phyloP scores from a whole-genome alignment of 345 rosid species.

The Kernera saxatilis region DNA sequence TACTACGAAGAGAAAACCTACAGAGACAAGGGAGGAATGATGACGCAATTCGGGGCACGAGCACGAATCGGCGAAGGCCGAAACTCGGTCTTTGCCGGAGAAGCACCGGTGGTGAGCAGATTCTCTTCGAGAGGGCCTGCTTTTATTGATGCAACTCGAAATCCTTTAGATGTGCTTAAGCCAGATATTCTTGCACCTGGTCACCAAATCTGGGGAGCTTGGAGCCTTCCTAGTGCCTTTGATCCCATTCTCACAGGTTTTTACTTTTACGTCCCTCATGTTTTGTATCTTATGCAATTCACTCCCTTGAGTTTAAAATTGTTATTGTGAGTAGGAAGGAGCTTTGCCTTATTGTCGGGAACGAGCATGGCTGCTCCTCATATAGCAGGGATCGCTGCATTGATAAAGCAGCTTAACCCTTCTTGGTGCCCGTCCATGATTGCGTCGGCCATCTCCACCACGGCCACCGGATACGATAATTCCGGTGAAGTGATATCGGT shows the following conservation, averaged over 20 bases:
- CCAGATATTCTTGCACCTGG: slow-evolving; percentile 91
- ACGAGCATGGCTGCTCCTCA: slow-evolving; percentile 96
- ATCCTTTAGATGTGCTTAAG: slow-evolving; percentile 60
- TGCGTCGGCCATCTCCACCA: slow-evolving; percentile 72
- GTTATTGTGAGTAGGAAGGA: slow-evolving; percentile 37
- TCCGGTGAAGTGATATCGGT: slow-evolving; percentile 51
- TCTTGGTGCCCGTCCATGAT: slow-evolving; percentile 83
- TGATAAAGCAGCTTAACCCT: slow-evolving; percentile 64
- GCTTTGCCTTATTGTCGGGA: slow-evolving; percentile 72
- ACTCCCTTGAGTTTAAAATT: neutral
- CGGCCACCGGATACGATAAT: slow-evolving; percentile 48
- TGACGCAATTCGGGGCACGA: slow-evolving; percentile 37
- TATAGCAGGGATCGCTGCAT: slow-evolving; percentile 59
- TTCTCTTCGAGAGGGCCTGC: slow-evolving; percentile 86
- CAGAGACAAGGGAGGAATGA: slow-evolving; percentile 39
- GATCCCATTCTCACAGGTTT: slow-evolving; percentile 54
- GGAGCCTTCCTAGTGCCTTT: slow-evolving; percentile 72
- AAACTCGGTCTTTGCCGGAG: slow-evolving; percentile 40
- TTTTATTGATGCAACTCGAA: slow-evolving; percentile 40
- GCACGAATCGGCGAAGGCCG: slow-evolving; percentile 69
- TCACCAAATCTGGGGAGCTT: slow-evolving; percentile 89
- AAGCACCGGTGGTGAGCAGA: slow-evolving; percentile 60
- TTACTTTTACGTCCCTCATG: neutral
- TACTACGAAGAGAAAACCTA: slow-evolving; percentile 57
- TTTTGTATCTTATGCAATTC: neutral